Percentiles rank a stretch among this genome's conserved stretches.
These are phyloP conservation scores for Fusarium phyllophilum DNA, from an alignment of 2,329 filamentous ascomycete species.

Conservation along the genomic window DNA sequence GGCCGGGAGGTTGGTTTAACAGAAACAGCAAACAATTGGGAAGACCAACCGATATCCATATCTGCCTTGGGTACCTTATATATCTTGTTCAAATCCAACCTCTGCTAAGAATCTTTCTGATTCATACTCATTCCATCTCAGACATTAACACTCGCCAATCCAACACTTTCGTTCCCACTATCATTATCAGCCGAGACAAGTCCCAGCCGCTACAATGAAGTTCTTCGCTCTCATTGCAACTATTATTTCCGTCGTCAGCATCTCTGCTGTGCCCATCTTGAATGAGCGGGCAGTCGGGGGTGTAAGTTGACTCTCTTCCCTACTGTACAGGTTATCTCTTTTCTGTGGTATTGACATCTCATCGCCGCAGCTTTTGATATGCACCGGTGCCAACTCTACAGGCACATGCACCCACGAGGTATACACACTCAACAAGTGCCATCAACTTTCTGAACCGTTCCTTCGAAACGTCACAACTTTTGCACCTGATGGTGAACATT, in stretches of 20 bases:
- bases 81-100: slow-evolving; percentile 19
- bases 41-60: neutral
- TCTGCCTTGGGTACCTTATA: neutral
- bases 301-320: slow-evolving; percentile 50
- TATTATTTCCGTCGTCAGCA: slow-evolving; percentile 35
- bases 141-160: neutral
- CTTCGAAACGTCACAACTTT: slow-evolving; percentile 59
- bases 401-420: slow-evolving; percentile 57
- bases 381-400: slow-evolving; percentile 61
- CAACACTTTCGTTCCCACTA: neutral
- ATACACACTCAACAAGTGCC: slow-evolving; percentile 57
- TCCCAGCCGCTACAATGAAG: slow-evolving; percentile 45
- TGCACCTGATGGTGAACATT: slow-evolving; percentile 60
- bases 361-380: slow-evolving; percentile 57
- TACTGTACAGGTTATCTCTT: neutral
- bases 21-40: neutral
- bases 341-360: neutral
- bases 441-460: slow-evolving; percentile 56
- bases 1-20: slow-evolving; percentile 33
- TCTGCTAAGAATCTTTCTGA: slow-evolving; percentile 16
- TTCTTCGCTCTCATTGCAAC: slow-evolving; percentile 35
- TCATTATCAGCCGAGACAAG: neutral
- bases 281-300: slow-evolving; percentile 58
- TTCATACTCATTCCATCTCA: slow-evolving; percentile 14
- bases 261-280: slow-evolving; percentile 45